Evolutionary conservation across 768 basidiomycete genomes (phyloP), one percentile per base, ranked within the genome.

Genomic region (Suillus paluster): DNA sequence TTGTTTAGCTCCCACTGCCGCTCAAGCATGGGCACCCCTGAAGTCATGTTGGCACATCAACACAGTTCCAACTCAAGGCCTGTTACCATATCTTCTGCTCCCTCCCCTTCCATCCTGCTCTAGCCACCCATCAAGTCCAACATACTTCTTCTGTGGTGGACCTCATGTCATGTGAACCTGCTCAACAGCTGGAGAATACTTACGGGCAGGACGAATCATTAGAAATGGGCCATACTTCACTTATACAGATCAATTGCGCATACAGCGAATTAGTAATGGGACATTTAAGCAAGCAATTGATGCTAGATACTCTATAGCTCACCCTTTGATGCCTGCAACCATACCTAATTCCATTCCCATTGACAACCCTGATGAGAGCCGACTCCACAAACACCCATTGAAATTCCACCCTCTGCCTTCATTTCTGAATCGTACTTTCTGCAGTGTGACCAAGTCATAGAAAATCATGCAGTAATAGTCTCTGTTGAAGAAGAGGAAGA

Each of bases 1-100:
- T 1, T 61, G 58, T 23, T 38, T 66, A 1, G 42, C 55, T 4
- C 62, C 59, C 14, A 55, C 59, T 23, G 59, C 49, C 4, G 59
- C 59, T 14, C 34, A 63, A 34, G 57, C 53, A 0, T 63, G 61
- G 53, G 30, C 63, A 23, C 11, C 33, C 4, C 17, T 19, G 4
- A 8, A 17, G 1, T 15, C 54, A 8, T 25, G n/a, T 5, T 34
- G 14, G n/a, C 54, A 7, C 23, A 7, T 17, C 23, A 46, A 46
- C 7, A 3, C 17, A 7, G 44, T 23, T 3, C 7, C 44, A 7
- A 3, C 44, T 23, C 17, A 17, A 19, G n/a, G n/a, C n/a, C 23
- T 7, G 5, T 23, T 23, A 17, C 7, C 34, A 1, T 52, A 52
- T 6, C 19, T 34, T 5, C 50, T 23, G 0, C n/a, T 52, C 2